phyloP scores from a whole-genome alignment of 306 rosid genomes.

The Casuarina glauca region DNA sequence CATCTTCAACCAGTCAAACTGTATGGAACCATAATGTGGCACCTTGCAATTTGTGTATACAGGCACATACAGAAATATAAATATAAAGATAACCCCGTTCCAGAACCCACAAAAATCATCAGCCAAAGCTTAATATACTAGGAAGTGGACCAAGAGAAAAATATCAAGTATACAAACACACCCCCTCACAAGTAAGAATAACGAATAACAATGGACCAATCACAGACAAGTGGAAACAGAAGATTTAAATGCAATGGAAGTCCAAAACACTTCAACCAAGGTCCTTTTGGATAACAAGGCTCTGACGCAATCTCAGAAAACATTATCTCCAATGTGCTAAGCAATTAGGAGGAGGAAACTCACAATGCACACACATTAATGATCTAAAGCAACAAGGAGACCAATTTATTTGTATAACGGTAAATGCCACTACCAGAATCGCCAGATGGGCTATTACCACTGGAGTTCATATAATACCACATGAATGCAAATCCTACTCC shows the following conservation, averaged over 20 bases:
- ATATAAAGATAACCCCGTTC: neutral
- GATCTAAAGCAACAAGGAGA: neutral
- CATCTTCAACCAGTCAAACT: conserved; percentile 17
- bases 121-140: neutral
- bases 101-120: conserved; percentile 1
- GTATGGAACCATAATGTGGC: neutral
- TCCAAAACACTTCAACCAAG: neutral
- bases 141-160: neutral
- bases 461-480: neutral
- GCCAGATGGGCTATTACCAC: neutral
- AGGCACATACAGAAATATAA: neutral
- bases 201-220: neutral
- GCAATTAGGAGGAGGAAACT: neutral
- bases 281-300: neutral
- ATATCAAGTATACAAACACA: neutral
- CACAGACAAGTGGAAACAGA: neutral
- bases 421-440: neutral
- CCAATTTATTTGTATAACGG: neutral
- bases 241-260: neutral
- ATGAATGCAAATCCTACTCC: neutral
- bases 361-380: neutral
- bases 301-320: neutral
- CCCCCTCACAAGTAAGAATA: neutral
- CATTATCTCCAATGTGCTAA: neutral
- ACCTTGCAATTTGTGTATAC: neutral